Base-by-base conservation (phyloP, 192 early-diverging fungal species). In the Mortierella antarctica region DNA sequence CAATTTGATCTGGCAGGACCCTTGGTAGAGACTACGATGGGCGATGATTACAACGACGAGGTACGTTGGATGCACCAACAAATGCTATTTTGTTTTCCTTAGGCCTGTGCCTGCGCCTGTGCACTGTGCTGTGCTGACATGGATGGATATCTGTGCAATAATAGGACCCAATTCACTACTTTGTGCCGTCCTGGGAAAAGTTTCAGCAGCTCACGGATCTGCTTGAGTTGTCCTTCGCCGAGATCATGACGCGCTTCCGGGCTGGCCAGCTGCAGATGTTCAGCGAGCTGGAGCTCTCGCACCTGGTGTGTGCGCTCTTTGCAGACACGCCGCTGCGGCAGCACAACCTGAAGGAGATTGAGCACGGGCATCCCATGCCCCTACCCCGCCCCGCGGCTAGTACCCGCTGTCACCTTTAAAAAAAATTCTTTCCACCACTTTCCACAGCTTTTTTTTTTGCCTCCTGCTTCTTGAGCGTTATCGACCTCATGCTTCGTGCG, bases 231-330 rank as follows among this genome's bases (percentile, higher is more conserved):
- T 84, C 83, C 17, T 84, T 89, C 62, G 76, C 74, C 2, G 84
- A 89, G 41, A 91, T 91, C 49, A 88, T 90, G 86, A 80, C 80
- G 7, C 71, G 82, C 17, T 89, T 86, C 62, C 75, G 85, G 23
- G 71, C 71, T 13, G 81, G 82, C 8, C 70, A 83, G 39, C 61
- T 91, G 10, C 62, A 71, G 21, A 79, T 82, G 74, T 91, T 91
- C 55, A 59, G 69, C 10, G 83, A 70, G 10, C 53, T 65, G 2
- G 89, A 91, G 57, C 69, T 91, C n/a, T 71, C 78, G 15, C 62
- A 75, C 11, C 67, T 91, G 3, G 20, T 91, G 1, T 85, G 86
- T 59, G 86, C 90, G 6, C 57, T 91, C 17, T 91, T 91, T 73
- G 87, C 89, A 4, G 88, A 90, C 49, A 86, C 89, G 39, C 70